Conservation (phyloP, 164 flowering plant species). For the Sextonia rubra region DNA sequence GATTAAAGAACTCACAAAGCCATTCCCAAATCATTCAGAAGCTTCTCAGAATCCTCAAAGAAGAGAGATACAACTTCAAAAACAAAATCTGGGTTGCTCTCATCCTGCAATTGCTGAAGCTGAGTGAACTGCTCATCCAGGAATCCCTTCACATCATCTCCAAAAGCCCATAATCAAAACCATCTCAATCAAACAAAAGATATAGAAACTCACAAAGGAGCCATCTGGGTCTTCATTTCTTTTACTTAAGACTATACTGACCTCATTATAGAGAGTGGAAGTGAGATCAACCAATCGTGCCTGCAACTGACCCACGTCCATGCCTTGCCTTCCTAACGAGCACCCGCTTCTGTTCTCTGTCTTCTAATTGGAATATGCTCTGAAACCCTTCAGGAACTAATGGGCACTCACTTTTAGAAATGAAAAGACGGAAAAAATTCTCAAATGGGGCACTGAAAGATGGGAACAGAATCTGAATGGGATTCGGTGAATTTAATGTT, state of each 20-base stretch:
- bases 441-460: background rate
- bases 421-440: background rate
- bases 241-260: conserved; percentile 11
- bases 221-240: background rate
- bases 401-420: conserved; percentile 8
- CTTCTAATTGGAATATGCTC: background rate
- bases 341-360: background rate
- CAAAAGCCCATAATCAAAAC: background rate
- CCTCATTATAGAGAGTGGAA: conserved; percentile 55
- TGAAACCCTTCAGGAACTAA: background rate
- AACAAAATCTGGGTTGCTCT: conserved; percentile 69
- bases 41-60: conserved; percentile 68
- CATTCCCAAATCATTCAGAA: conserved; percentile 46
- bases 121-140: conserved; percentile 65
- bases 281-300: conserved; percentile 48
- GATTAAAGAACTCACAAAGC: conserved; percentile 37
- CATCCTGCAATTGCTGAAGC: conserved; percentile 72
- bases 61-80: conserved; percentile 67
- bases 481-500: conserved; percentile 26
- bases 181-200: background rate
- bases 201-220: background rate
- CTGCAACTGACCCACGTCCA: conserved; percentile 67
- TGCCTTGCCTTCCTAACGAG: conserved; percentile 7
- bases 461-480: background rate
- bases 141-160: conserved; percentile 7